Percentiles rank a stretch among this genome's conserved stretches.
Conservation (phyloP, 1,284 basidiomycete species). For the Phaffia rhodozyma region DNA sequence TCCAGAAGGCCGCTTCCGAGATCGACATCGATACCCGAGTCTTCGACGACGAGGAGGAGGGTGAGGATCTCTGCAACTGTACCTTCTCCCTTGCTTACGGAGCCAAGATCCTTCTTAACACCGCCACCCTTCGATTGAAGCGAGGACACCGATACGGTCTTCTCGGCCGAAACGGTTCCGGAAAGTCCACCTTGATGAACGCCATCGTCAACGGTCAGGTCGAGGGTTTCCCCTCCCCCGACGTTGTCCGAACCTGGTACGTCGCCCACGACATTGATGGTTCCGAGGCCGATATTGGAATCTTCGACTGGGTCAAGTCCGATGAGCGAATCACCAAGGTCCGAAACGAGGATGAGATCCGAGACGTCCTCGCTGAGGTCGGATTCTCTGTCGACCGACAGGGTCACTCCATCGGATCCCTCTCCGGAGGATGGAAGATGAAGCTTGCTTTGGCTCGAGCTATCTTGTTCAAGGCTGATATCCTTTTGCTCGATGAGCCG, state of each 20-base stretch:
- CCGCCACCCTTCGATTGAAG: slow-evolving; percentile 89
- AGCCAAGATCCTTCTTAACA: slow-evolving; percentile 96
- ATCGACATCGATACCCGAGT: slow-evolving; percentile 57
- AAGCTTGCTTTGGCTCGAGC: slow-evolving; percentile 97
- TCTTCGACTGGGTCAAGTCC: slow-evolving; percentile 73
- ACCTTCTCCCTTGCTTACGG: slow-evolving; percentile 96
- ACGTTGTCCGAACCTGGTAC: slow-evolving; percentile 95
- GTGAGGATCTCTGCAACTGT: slow-evolving; percentile 95
- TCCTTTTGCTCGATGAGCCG: slow-evolving; percentile 90
- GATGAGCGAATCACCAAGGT: slow-evolving; percentile 71
- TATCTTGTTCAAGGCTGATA: slow-evolving; percentile 98
- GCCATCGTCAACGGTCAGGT: slow-evolving; percentile 93
- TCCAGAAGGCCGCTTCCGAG: slow-evolving; percentile 74
- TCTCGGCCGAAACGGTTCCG: slow-evolving; percentile 95
- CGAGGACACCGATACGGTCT: slow-evolving; percentile 98
- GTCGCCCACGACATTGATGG: slow-evolving; percentile 98
- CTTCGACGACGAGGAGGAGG: slow-evolving; percentile 85
- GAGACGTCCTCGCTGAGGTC: slow-evolving; percentile 73
- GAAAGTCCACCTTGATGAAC: slow-evolving; percentile 96
- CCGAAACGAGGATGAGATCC: slow-evolving; percentile 50
- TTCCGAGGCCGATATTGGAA: slow-evolving; percentile 79
- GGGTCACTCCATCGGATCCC: slow-evolving; percentile 67
- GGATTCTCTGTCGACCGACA: slow-evolving; percentile 85
- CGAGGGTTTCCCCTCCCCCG: slow-evolving; percentile 92
- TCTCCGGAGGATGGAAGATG: slow-evolving; percentile 99